Evolutionary conservation across 140 eudicot genomes (phyloP).

Genomic region (Oenanthe javanica): DNA sequence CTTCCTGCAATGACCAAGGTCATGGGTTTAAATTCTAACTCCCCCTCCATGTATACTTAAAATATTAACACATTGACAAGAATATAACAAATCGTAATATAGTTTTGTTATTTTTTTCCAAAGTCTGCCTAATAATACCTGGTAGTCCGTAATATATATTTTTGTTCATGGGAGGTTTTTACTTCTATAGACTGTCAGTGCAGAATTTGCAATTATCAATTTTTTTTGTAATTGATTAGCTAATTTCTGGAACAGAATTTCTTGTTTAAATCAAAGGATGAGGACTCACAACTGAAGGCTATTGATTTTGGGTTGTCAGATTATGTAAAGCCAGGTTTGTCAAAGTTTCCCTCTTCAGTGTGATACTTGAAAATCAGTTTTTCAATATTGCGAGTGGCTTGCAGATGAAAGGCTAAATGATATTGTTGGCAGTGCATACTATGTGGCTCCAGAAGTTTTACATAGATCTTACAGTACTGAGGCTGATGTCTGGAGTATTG

Average conservation of each 20-base stretch:
- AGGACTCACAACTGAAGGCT: conserved; percentile 72
- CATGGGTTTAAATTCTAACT: not conserved
- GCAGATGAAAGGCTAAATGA: conserved; percentile 91
- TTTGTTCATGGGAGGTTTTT: not conserved
- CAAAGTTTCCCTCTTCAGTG: not conserved
- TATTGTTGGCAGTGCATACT: conserved; percentile 86
- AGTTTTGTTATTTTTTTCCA: not conserved
- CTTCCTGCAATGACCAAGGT: not conserved
- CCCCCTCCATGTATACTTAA: not conserved
- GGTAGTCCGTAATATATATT: not conserved
- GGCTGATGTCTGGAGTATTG: conserved; percentile 95
- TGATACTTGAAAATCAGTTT: not conserved
- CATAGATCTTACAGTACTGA: conserved; percentile 84
- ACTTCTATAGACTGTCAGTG: not conserved
- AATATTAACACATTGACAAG: not conserved
- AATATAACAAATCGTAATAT: not conserved
- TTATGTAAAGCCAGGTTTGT: conserved; percentile 79
- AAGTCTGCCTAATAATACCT: not conserved
- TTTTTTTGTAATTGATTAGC: not conserved
- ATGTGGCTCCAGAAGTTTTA: conserved; percentile 97
- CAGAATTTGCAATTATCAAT: not conserved
- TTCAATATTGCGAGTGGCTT: conserved; percentile 11
- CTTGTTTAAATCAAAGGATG: conserved; percentile 77
- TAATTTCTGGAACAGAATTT: conserved; percentile 64
- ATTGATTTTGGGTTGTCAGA: conserved; percentile 95